phyloP scores from a whole-genome alignment of 1,139 yeast genomes.

The Geotrichum australiense region DNA sequence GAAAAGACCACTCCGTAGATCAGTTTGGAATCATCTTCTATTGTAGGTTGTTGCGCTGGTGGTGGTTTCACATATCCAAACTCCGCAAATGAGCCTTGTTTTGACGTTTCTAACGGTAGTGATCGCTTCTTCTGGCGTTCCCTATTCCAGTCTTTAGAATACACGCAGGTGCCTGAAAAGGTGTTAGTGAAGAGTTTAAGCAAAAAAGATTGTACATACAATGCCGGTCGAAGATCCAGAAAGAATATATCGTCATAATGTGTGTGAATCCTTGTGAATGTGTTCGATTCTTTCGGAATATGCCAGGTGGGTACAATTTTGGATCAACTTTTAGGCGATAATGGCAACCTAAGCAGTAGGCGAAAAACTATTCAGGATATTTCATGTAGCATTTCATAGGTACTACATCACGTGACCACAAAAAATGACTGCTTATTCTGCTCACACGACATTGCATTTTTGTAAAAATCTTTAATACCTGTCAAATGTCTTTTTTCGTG shows the following conservation, averaged over 20 bases:
- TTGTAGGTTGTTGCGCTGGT: constrained; percentile 14
- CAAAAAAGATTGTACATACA: constrained; percentile 38
- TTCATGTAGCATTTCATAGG: no score
- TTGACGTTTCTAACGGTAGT: constrained; percentile 19
- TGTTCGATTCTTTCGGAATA: no score
- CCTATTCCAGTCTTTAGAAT: constrained; percentile 31
- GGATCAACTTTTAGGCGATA: no score
- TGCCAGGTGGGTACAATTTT: no score
- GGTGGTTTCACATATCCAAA: constrained; percentile 13
- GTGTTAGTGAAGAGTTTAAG: background rate
- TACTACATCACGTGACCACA: no score
- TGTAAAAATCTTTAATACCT: no score
- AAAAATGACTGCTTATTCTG: no score
- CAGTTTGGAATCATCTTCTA: constrained; percentile 62
- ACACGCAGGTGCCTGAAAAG: constrained; percentile 32
- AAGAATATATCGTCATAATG: constrained; percentile 60
- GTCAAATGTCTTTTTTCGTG: no score
- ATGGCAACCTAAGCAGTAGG: no score
- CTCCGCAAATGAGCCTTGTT: constrained; percentile 11
- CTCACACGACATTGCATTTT: no score
- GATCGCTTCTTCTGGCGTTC: constrained; percentile 17
- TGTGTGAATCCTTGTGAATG: no score
- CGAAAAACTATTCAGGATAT: no score
- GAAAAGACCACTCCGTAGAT: constrained; percentile 86
- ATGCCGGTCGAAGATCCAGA: constrained; percentile 86